These are phyloP conservation scores for Aspergillus ustus DNA, from an alignment of 2,329 filamentous ascomycete genomes.

Conservation along the genomic window DNA sequence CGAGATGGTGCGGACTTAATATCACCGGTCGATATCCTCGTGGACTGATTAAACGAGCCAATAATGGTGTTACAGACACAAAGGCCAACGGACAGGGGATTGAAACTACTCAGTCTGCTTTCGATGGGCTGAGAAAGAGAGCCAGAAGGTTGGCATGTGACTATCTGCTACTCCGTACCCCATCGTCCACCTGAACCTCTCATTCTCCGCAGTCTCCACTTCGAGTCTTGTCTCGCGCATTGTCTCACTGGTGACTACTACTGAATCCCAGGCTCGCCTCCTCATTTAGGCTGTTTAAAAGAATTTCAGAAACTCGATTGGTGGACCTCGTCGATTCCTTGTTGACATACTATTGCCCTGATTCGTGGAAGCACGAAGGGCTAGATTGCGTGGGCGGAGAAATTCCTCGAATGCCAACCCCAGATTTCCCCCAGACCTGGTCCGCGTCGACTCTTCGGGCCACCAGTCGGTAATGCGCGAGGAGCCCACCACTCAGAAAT, in stretches of 20 bases:
- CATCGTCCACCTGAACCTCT: not conserved
- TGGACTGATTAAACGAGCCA: not conserved
- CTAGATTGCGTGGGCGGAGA: slow-evolving; percentile 25
- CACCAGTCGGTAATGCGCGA: slow-evolving; percentile 14
- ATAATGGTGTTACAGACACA: not conserved
- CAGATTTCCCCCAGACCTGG: slow-evolving; percentile 28
- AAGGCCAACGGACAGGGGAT: not conserved
- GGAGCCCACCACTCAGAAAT: slow-evolving; percentile 37
- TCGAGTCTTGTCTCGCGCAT: not conserved
- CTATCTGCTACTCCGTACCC: not conserved
- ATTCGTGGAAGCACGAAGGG: slow-evolving; percentile 36
- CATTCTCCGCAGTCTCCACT: not conserved
- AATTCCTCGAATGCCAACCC: slow-evolving; percentile 40
- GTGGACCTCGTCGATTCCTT: slow-evolving; percentile 34
- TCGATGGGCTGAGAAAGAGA: not conserved
- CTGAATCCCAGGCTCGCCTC: not conserved
- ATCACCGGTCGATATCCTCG: not conserved
- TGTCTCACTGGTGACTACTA: not conserved
- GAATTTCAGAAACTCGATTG: slow-evolving; percentile 26
- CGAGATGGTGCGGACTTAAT: too few species aligned
- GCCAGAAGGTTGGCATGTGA: not conserved
- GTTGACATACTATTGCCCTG: slow-evolving; percentile 12
- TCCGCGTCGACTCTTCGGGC: not conserved
- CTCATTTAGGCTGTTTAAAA: not conserved
- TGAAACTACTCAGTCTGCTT: not conserved